Conservation (phyloP, 2,329 filamentous ascomycete species). For the Beauveria sp. region DNA sequence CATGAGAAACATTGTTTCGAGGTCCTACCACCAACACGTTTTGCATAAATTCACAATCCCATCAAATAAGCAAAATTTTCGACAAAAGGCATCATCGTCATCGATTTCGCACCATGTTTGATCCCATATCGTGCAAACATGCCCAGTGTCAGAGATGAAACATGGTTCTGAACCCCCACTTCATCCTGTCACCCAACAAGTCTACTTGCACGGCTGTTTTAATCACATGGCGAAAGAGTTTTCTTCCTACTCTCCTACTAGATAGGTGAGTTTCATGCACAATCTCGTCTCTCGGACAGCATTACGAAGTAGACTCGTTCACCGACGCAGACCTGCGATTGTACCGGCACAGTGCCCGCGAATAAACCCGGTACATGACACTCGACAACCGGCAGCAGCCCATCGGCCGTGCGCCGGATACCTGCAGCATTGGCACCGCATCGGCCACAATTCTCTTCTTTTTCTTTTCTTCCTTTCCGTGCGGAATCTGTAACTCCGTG, state of each 20-base stretch:
- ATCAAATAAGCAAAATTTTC: no score
- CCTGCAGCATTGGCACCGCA: neutral
- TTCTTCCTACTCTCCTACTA: no score
- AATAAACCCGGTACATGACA: no score
- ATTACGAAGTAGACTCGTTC: no score
- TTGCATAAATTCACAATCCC: no score
- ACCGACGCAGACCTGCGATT: no score
- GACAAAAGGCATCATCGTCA: neutral
- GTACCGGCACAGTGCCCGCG: no score
- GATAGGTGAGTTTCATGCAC: neutral
- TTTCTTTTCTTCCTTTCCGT: no score
- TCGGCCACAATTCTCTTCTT: neutral
- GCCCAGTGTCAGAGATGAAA: constrained; percentile 5
- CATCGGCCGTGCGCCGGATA: neutral
- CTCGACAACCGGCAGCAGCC: neutral
- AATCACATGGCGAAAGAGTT: no score
- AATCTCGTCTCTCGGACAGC: neutral
- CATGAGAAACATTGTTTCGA: no score
- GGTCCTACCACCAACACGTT: no score
- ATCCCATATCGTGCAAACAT: neutral
- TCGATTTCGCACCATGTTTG: neutral
- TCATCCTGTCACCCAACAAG: neutral
- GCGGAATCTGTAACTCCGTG: no score
- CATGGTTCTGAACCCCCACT: neutral
- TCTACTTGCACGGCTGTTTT: neutral